Conservation (phyloP, 345 rosid genomes). For the Cardiospermum halicacabum region DNA sequence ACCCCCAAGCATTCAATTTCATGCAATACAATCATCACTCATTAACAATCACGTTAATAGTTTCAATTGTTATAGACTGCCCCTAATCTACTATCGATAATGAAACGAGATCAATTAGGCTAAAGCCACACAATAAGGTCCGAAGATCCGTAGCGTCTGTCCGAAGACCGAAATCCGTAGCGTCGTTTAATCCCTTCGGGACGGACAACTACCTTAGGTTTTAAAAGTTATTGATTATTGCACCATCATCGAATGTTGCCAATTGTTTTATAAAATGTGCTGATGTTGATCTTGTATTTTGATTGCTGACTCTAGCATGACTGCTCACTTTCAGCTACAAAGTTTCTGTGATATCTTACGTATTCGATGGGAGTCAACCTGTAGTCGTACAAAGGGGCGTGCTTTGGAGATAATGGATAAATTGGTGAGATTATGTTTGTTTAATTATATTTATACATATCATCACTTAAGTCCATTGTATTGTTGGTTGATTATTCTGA, state of each 20-base stretch:
- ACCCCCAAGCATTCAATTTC: too few relatives aligned
- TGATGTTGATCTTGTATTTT: background rate
- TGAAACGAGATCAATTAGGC: too few relatives aligned
- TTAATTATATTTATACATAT: background rate
- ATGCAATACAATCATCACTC: too few relatives aligned
- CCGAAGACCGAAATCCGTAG: too few relatives aligned
- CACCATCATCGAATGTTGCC: background rate
- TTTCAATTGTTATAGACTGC: too few relatives aligned
- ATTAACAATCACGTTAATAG: too few relatives aligned
- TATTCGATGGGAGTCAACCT: conserved; percentile 83
- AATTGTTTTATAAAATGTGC: background rate
- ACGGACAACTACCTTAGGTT: too few relatives aligned
- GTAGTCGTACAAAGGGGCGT: conserved; percentile 81
- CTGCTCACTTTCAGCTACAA: conserved; percentile 42
- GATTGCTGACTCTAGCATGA: conserved; percentile 2
- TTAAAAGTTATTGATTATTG: conserved; percentile 1
- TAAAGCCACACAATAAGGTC: too few relatives aligned
- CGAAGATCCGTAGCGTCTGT: too few relatives aligned
- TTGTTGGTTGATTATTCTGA: background rate
- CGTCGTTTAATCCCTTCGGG: too few relatives aligned
- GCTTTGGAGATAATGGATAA: conserved; percentile 87
- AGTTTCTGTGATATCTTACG: conserved; percentile 70
- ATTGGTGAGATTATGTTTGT: conserved; percentile 43
- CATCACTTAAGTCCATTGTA: too few relatives aligned
- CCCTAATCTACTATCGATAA: too few relatives aligned